phyloP scores from a whole-genome alignment of 2,329 filamentous ascomycete genomes.

The Arthroderma sp. region DNA sequence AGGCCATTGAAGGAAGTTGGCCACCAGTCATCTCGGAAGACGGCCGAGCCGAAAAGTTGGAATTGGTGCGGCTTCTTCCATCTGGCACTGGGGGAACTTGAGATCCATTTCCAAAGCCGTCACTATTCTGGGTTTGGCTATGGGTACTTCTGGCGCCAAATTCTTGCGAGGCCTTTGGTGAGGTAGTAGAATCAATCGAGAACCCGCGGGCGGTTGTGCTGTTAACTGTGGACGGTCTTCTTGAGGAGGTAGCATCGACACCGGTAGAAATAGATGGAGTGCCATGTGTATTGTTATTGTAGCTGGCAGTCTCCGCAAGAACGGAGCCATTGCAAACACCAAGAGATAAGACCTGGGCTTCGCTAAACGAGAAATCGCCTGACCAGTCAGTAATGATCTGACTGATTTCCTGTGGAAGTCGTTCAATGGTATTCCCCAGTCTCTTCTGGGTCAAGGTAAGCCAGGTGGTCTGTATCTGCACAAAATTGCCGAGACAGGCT shows the following conservation, averaged over 20 bases:
- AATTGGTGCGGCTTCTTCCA: constrained; percentile 42
- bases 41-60: constrained; percentile 35
- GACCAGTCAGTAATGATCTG: constrained; percentile 69
- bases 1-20: constrained; percentile 35
- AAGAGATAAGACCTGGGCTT: constrained; percentile 57
- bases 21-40: constrained; percentile 37
- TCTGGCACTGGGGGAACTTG: constrained; percentile 16
- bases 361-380: constrained; percentile 62
- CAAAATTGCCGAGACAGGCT: constrained; percentile 68
- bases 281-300: constrained; percentile 43
- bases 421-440: constrained; percentile 53
- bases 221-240: constrained; percentile 39
- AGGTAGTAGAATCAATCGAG: constrained; percentile 50
- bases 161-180: constrained; percentile 52
- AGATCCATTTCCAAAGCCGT: constrained; percentile 18
- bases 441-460: constrained; percentile 73
- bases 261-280: constrained; percentile 37
- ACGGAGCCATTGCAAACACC: constrained; percentile 63
- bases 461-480: constrained; percentile 75
- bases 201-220: constrained; percentile 40
- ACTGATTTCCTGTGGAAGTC: constrained; percentile 50
- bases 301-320: constrained; percentile 45
- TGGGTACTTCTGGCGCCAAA: constrained; percentile 47
- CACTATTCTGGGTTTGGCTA: constrained; percentile 49
- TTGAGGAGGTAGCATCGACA: constrained; percentile 25